Conservation (phyloP, 2,329 filamentous ascomycete species). For the Arthrobotrys musiformis region DNA sequence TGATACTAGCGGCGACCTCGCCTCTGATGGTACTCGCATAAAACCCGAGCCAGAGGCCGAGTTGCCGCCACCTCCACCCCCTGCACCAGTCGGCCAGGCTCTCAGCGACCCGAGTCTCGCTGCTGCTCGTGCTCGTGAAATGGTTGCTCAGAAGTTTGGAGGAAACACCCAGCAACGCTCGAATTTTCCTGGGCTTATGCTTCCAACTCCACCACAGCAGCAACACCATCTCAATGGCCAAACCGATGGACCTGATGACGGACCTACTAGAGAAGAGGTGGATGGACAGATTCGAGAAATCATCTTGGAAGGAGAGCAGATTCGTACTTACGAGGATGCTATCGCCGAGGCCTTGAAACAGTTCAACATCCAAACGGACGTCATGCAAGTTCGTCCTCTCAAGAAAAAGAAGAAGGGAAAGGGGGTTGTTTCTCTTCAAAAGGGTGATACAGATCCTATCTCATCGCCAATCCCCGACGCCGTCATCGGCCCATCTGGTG, state of each 20-base stretch:
- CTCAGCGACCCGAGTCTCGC: constrained; percentile 58
- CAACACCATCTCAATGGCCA: constrained; percentile 59
- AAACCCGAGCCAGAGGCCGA: constrained; percentile 65
- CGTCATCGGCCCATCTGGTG: constrained; percentile 29
- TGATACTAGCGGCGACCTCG: constrained; percentile 40
- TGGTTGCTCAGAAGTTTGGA: constrained; percentile 58
- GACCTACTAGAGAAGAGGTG: constrained; percentile 57
- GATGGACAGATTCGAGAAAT: constrained; percentile 45
- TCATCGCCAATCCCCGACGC: neutral
- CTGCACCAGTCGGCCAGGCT: constrained; percentile 60
- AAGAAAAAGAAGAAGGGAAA: constrained; percentile 50
- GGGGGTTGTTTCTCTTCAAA: neutral
- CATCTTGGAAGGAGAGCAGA: constrained; percentile 47
- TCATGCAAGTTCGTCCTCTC: constrained; percentile 37
- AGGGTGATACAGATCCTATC: neutral
- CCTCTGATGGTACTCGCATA: constrained; percentile 60
- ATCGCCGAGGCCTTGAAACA: constrained; percentile 43
- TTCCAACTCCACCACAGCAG: constrained; percentile 60
- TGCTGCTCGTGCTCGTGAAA: constrained; percentile 58
- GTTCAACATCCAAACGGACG: constrained; percentile 38
- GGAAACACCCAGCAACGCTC: neutral
- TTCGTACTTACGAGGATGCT: constrained; percentile 44
- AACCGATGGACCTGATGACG: constrained; percentile 57
- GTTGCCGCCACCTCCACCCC: constrained; percentile 61
- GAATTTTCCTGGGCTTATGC: constrained; percentile 46